phyloP scores from a whole-genome alignment of 306 rosid species.

The Vigna radiata region DNA sequence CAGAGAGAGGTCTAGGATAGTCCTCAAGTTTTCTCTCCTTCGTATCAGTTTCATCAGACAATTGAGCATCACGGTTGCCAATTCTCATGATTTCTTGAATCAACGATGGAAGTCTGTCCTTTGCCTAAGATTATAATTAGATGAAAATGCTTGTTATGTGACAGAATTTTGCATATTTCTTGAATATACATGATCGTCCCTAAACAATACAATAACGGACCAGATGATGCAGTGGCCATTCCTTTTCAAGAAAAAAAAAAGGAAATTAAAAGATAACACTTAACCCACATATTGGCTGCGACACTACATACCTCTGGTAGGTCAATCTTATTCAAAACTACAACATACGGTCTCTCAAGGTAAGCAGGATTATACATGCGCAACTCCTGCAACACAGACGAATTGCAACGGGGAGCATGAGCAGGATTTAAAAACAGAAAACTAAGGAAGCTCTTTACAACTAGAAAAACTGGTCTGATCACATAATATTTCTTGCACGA shows the following conservation, averaged over 20 bases:
- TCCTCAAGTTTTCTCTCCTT: slow-evolving; percentile 79
- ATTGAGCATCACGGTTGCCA: slow-evolving; percentile 56
- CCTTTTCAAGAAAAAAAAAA: slow-evolving; percentile 32
- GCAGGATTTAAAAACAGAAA: slow-evolving; percentile 22
- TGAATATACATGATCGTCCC: neutral
- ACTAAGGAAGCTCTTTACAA: slow-evolving; percentile 24
- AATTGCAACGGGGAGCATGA: slow-evolving; percentile 33
- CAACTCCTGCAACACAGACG: slow-evolving; percentile 75
- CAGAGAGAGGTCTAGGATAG: slow-evolving; percentile 78
- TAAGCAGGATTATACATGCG: slow-evolving; percentile 95
- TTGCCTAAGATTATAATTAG: slow-evolving; percentile 59
- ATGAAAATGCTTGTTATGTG: neutral
- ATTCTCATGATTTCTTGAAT: slow-evolving; percentile 73
- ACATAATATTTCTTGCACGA: slow-evolving; percentile 9
- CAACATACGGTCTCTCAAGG: slow-evolving; percentile 90
- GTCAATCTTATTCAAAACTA: slow-evolving; percentile 94
- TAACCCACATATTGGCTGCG: neutral
- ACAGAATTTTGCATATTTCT: slow-evolving; percentile 18
- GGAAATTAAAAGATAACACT: slow-evolving; percentile 12
- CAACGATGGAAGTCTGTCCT: slow-evolving; percentile 64
- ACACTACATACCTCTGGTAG: slow-evolving; percentile 75
- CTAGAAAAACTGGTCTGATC: slow-evolving; percentile 17
- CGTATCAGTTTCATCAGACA: slow-evolving; percentile 48
- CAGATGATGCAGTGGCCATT: neutral
- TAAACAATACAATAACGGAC: neutral